Evolutionary conservation across 305 asterid genomes (phyloP).

Genomic region (Fraxinus angustifolia): DNA sequence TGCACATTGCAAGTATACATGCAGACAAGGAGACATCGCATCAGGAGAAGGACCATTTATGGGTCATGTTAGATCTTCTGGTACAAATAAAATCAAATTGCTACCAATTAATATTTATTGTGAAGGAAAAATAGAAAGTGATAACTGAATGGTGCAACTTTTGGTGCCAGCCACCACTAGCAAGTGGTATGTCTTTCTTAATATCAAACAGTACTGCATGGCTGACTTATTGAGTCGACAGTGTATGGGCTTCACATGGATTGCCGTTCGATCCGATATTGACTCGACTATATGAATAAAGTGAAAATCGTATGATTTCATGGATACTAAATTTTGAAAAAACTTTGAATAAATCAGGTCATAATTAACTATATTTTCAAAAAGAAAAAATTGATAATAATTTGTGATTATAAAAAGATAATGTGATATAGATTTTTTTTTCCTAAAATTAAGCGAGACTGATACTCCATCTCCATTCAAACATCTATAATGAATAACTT

Average conservation of each 20-base stretch:
- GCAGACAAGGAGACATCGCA: background rate
- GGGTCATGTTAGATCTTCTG: background rate
- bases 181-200: background rate
- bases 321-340: background rate
- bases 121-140: background rate
- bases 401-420: background rate
- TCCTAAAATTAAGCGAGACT: too few species aligned
- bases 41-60: background rate
- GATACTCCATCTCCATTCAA: background rate
- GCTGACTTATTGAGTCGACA: background rate
- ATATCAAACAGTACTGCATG: background rate
- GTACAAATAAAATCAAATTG: background rate
- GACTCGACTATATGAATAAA: background rate
- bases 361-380: background rate
- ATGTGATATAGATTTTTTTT: background rate
- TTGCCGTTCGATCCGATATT: background rate
- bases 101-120: background rate
- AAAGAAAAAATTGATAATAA: too few species aligned
- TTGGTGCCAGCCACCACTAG: background rate
- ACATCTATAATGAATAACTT: background rate
- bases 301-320: background rate
- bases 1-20: background rate
- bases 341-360: background rate
- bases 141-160: background rate
- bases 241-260: background rate